phyloP scores from a whole-genome alignment of 352 stramenopile genomes.

The Pythium plurisporium region DNA sequence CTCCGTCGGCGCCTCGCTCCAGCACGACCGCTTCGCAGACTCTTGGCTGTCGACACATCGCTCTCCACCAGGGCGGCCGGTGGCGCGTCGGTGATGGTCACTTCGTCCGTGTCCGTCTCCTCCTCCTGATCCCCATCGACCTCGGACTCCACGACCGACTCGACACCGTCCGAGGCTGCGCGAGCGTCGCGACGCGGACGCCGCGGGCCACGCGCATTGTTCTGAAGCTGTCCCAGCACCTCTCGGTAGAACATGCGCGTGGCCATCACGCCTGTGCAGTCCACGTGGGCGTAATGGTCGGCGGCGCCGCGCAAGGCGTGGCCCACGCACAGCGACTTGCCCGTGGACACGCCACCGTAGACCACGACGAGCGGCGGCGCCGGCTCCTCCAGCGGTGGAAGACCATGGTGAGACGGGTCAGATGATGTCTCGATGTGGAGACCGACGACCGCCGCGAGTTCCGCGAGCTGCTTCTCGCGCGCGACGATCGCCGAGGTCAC shows the following conservation, averaged over 20 bases:
- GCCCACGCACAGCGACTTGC: slow-evolving; percentile 62
- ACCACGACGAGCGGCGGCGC: slow-evolving; percentile 60
- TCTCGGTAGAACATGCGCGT: slow-evolving; percentile 71
- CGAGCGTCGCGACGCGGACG: neutral
- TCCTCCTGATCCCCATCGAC: neutral
- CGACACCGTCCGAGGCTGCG: too few relatives aligned
- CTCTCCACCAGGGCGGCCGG: neutral
- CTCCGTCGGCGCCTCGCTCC: neutral
- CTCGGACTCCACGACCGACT: neutral
- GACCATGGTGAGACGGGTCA: neutral
- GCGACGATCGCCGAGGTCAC: slow-evolving; percentile 35
- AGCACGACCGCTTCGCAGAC: neutral
- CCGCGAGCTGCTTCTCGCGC: slow-evolving; percentile 43
- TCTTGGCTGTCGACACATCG: neutral
- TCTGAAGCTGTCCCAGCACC: slow-evolving; percentile 55
- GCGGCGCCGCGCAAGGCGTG: slow-evolving; percentile 32
- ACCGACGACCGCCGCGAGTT: slow-evolving; percentile 42
- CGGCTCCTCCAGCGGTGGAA: slow-evolving; percentile 25
- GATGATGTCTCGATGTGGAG: slow-evolving; percentile 23
- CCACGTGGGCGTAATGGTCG: slow-evolving; percentile 45
- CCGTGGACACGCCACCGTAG: slow-evolving; percentile 70
- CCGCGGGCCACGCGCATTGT: slow-evolving; percentile 4
- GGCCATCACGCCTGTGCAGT: slow-evolving; percentile 66
- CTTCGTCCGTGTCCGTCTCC: slow-evolving; percentile 1
- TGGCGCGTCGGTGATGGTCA: slow-evolving; percentile 15